Percentiles rank a stretch among this genome's conserved stretches.
Evolutionary conservation across 257 asterid genomes (phyloP).

Genomic region (Verbena officinalis): DNA sequence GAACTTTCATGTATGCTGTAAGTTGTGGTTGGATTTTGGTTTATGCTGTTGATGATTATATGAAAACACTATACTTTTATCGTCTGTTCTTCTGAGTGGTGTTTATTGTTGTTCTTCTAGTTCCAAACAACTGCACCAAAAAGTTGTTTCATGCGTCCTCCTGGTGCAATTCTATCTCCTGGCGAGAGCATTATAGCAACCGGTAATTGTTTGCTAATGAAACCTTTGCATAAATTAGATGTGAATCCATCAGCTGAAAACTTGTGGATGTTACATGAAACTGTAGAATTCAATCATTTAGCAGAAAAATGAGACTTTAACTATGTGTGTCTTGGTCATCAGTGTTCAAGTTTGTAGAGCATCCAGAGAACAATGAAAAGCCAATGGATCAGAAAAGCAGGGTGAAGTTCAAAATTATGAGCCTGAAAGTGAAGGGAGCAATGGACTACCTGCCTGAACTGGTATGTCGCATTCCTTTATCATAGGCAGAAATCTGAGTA

Average conservation of each 20-base stretch:
- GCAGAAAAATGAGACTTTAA: slow-evolving; percentile 13
- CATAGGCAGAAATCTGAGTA: slow-evolving; percentile 9
- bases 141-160: slow-evolving; percentile 99
- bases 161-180: slow-evolving; percentile 91
- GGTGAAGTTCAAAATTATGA: slow-evolving; percentile 95
- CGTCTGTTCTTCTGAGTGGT: slow-evolving; percentile 24
- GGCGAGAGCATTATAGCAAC: slow-evolving; percentile 92
- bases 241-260: not conserved
- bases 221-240: slow-evolving; percentile 16
- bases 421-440: slow-evolving; percentile 86
- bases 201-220: slow-evolving; percentile 48
- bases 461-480: slow-evolving; percentile 52
- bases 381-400: slow-evolving; percentile 87
- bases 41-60: slow-evolving; percentile 11
- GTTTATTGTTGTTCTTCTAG: slow-evolving; percentile 42
- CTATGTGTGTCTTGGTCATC: slow-evolving; percentile 24
- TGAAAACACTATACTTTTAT: not conserved
- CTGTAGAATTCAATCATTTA: not conserved
- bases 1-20: not conserved
- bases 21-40: slow-evolving; percentile 20
- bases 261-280: not conserved
- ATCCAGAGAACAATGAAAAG: slow-evolving; percentile 89
- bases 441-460: slow-evolving; percentile 92
- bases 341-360: slow-evolving; percentile 98
- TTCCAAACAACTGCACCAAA: slow-evolving; percentile 98